A percentile compares a stretch with the other conserved stretches of the same genome.
Conservation (phyloP, 495 filamentous ascomycete genomes). For the Talaromyces thailandensis region DNA sequence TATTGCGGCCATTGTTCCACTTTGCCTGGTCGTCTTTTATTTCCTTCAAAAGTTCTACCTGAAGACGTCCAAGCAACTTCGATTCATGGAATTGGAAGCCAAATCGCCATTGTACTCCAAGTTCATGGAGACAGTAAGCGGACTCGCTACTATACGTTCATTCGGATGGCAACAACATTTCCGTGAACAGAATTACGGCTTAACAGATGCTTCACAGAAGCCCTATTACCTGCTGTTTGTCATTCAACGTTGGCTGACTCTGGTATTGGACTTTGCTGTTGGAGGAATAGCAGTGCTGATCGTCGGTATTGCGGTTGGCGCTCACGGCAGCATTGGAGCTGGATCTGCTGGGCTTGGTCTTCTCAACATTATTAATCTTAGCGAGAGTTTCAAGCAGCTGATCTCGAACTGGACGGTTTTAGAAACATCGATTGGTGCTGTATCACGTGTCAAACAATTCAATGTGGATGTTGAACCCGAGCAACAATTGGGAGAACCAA, state of each 20-base stretch:
- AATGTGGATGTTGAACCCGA: slow-evolving; percentile 9
- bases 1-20: slow-evolving; percentile 11
- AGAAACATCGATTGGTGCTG: slow-evolving; percentile 20
- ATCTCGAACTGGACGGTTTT: slow-evolving; percentile 15
- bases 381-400: slow-evolving; percentile 4
- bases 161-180: slow-evolving; percentile 33
- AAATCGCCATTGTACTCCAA: slow-evolving; percentile 60
- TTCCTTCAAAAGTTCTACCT: slow-evolving; percentile 44
- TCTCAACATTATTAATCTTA: slow-evolving; percentile 14
- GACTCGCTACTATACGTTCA: slow-evolving; percentile 37
- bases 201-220: slow-evolving; percentile 21
- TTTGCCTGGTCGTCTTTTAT: slow-evolving; percentile 24
- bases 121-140: slow-evolving; percentile 45
- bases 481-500: slow-evolving; percentile 13
- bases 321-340: slow-evolving; percentile 6
- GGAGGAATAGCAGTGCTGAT: slow-evolving; percentile 24
- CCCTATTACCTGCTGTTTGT: slow-evolving; percentile 34
- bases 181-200: no score
- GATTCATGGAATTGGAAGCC: slow-evolving; percentile 46
- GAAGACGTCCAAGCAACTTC: slow-evolving; percentile 45
- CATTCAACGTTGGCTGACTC: slow-evolving; percentile 34
- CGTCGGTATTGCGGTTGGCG: slow-evolving; percentile 9
- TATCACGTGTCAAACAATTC: slow-evolving; percentile 15
- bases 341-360: slow-evolving; percentile 14
- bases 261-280: slow-evolving; percentile 32